Evolutionary conservation across 1,139 yeast genomes (phyloP), one percentile per base, ranked within the genome.

Genomic region (Protomyces inundatus): DNA sequence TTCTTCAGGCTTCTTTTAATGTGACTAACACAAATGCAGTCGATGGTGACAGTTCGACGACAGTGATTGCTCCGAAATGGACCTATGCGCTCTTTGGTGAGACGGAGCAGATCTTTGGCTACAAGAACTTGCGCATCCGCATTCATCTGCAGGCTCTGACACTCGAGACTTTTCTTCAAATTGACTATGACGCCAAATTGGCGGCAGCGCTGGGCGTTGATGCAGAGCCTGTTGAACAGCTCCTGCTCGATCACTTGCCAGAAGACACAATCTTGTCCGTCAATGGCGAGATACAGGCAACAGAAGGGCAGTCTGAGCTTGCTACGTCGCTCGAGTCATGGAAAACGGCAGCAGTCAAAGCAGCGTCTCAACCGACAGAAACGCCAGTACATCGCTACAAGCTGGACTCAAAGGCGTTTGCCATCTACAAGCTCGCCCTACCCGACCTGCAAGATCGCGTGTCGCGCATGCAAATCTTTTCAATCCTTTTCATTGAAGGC

Each of bases 61-160:
- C 33, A 4, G 37, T 77, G 80, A 42, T 58, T 5, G 32, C 9
- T 12, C 97, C 98, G 0, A 74, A 77, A 23, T 91, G 89, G 76
- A 91, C 98, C 0, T 93, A 93, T 74, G 96, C 97, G 1, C 86
- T 93, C 12, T 93, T 84, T 77, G 98, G 98, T 7, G 97, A 90
- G 64, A 81, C 90, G 1, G 98, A 95, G 73, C 85, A 86, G 62
- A 85, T 95, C 7, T 90, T 85, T 73, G 99, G 99, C 1, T 95
- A 84, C 73, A 81, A 86, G 69, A 86, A 84, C 70, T 78, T 91
- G 55, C 78, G 79, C 81, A 69, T 72, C 12, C 56, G 66, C 40
- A 69, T 72, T 10, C 12, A 32, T 1, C 48, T 12, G 57, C 32
- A 6, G 0, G 54, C 55, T 6, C 37, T 16, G 34, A 45, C 48